Evolutionary conservation across 2,329 filamentous ascomycete genomes (phyloP), one percentile per base, ranked within the genome.

Genomic region (Ceratocystis ficicola): DNA sequence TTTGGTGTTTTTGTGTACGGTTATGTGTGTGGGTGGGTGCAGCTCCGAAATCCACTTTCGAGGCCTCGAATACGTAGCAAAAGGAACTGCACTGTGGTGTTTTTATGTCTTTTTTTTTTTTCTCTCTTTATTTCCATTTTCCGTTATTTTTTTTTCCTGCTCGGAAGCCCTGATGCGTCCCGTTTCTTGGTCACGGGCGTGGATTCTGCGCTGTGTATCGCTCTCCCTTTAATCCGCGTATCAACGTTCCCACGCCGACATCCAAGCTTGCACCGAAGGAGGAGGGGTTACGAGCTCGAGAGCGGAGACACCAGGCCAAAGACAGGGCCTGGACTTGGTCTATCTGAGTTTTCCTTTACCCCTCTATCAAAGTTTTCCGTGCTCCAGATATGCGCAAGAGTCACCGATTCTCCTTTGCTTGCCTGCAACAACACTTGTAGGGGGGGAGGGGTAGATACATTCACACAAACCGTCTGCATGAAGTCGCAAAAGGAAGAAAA

Each of bases 11-110:
- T 41, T 15, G 36, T 41, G 36, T 41, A 12, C 36, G 15, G 10
- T 41, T 10, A 41, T 41, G 10, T 41, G 15, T 41, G 36, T 41
- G 36, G 36, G 36, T 41, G 36, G 10, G 36, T 55, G 50, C 50
- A 55, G 50, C 50, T 57, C 15, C 20, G 17, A 57, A 36, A 57
- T 30, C 50, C 50, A 57, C 50, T 28, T 57, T 57, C 50, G 15
- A 57, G 20, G 22, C 22, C 50, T 57, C 52, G 52, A 30, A 30
- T 57, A 22, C 22, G 52, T 28, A 57, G n/a, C 7, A 57, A 57
- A 30, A 30, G 52, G 12, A 22, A 22, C 17, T 20, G 48, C 2
- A 50, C 10, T 20, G 25, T 10, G 22, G 20, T 48, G 8, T 57
- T 12, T 57, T 28, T 6, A 22, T 48, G 3, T 57, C 5, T 57